A percentile compares a stretch with the other conserved stretches of the same genome.
Evolutionary conservation across 2,329 filamentous ascomycete genomes (phyloP).

Genomic region (Pseudocercospora macadamiae): DNA sequence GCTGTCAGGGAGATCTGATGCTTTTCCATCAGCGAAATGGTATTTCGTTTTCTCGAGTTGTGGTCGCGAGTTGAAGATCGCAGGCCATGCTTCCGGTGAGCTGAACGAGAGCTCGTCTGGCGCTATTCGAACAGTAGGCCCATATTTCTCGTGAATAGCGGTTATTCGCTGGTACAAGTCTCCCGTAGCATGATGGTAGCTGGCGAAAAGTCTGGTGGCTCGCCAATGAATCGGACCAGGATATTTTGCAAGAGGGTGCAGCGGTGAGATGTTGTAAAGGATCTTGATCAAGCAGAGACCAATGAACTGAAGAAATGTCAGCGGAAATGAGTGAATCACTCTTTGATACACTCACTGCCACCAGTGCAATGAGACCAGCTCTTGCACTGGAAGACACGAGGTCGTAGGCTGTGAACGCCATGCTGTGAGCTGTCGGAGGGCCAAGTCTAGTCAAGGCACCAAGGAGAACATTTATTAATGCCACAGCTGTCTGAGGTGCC

Average conservation of each 20-base stretch:
- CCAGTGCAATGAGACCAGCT: not conserved
- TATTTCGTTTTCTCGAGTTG: slow-evolving; percentile 25
- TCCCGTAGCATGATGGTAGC: slow-evolving; percentile 28
- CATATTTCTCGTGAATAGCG: slow-evolving; percentile 31
- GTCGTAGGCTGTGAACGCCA: not conserved
- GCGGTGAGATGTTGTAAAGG: slow-evolving; percentile 30
- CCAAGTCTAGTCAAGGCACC: not conserved
- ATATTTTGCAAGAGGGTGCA: slow-evolving; percentile 30
- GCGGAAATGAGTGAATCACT: not conserved
- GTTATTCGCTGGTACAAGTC: slow-evolving; percentile 30
- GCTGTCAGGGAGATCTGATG: slow-evolving; percentile 19
- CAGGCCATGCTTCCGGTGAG: slow-evolving; percentile 27
- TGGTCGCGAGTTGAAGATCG: slow-evolving; percentile 33
- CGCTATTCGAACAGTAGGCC: slow-evolving; percentile 33
- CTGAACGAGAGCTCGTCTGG: slow-evolving; percentile 36
- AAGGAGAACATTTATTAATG: not conserved
- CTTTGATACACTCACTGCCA: not conserved
- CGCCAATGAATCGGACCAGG: slow-evolving; percentile 29
- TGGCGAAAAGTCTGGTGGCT: slow-evolving; percentile 25
- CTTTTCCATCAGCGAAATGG: slow-evolving; percentile 21
- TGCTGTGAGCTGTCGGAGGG: not conserved
- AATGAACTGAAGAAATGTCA: not conserved
- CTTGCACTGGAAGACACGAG: not conserved
- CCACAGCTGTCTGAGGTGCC: not conserved
- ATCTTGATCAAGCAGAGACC: slow-evolving; percentile 1